Base-by-base conservation (phyloP, 2,329 filamentous ascomycete genomes). In the Phoma sp. region DNA sequence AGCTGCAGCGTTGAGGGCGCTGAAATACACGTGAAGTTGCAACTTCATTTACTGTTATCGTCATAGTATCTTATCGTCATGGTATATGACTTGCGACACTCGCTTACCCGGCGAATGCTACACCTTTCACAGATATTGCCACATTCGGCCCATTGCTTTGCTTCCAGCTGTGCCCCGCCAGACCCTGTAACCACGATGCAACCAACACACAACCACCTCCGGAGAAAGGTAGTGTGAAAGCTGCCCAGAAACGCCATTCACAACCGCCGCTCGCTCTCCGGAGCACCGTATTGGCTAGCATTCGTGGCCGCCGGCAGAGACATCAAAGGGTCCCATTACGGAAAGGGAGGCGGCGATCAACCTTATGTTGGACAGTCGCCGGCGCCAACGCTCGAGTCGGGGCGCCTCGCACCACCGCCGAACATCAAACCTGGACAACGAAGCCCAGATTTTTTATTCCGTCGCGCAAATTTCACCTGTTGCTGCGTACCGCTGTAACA, bases 341-440 rank as follows among this genome's bases (percentile, higher is more conserved):
- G 43, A 48, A 53, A 29, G 11, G 20, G 21, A 28, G 20, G 40
- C 40, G 26, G 30, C 45, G 39, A 54, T 29, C 20, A 43, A 43
- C 34, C 39, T 26, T 26, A 54, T 33, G 38, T 26, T 34, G 50
- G 26, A 37, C 15, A n/a, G 33, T 33, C 21, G 38, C 51, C 43
- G 51, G 37, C 50, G 43, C 50, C 50, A 53, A 34, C 30, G 42
- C 23, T 36, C 23, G 37, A 34, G 18, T 18, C 38, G 32, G 30
- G 37, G 50, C 43, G 50, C 17, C 36, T 37, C 18, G 40, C 42
- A 47, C 28, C 43, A 29, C 23, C 36, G n/a, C 18, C 37, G 15
- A 47, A 54, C 51, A 11, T 54, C 50, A 43, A 48, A 20, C 38
- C 38, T 43, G 38, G 33, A 43, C 50, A 30, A 39, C 38, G 26